Evolutionary conservation across 2,329 filamentous ascomycete genomes (phyloP).

Genomic region (Cryphonectria naterciae): DNA sequence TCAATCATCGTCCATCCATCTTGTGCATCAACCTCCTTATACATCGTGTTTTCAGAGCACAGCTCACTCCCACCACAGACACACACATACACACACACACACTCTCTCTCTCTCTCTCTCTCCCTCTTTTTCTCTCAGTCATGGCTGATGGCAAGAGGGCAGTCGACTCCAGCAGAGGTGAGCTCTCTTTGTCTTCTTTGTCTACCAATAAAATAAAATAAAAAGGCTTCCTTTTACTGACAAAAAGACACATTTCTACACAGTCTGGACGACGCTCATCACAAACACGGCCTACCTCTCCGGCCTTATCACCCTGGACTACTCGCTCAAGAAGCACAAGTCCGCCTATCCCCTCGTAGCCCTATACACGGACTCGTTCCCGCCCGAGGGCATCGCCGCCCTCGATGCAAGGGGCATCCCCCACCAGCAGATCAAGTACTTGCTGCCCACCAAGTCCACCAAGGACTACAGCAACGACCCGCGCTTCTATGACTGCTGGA

Average conservation of each 20-base stretch:
- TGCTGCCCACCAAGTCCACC: slow-evolving; percentile 67
- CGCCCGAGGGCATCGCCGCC: slow-evolving; percentile 67
- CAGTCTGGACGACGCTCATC: slow-evolving; percentile 87
- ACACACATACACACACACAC: slow-evolving; percentile 4
- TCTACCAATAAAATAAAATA: neutral
- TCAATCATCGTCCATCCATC: neutral
- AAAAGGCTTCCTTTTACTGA: neutral
- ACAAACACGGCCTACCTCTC: slow-evolving; percentile 83
- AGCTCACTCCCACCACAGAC: neutral
- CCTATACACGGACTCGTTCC: slow-evolving; percentile 80
- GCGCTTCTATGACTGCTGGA: slow-evolving; percentile 90
- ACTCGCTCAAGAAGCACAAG: slow-evolving; percentile 68
- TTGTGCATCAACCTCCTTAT: neutral
- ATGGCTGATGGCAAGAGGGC: slow-evolving; percentile 41
- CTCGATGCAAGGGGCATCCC: slow-evolving; percentile 72
- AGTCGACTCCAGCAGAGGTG: slow-evolving; percentile 39
- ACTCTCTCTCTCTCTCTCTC: neutral
- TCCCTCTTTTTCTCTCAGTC: neutral
- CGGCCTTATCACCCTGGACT: slow-evolving; percentile 79
- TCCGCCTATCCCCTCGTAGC: slow-evolving; percentile 80
- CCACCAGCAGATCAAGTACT: slow-evolving; percentile 70
- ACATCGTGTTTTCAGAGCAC: neutral
- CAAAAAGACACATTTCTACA: slow-evolving; percentile 38
- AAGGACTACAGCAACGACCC: slow-evolving; percentile 75
- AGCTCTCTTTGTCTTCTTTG: slow-evolving; percentile 55